A percentile compares a stretch with the other conserved stretches of the same genome.
phyloP scores from a whole-genome alignment of 192 early-diverging fungal species.

The Backusella mclennaniae region DNA sequence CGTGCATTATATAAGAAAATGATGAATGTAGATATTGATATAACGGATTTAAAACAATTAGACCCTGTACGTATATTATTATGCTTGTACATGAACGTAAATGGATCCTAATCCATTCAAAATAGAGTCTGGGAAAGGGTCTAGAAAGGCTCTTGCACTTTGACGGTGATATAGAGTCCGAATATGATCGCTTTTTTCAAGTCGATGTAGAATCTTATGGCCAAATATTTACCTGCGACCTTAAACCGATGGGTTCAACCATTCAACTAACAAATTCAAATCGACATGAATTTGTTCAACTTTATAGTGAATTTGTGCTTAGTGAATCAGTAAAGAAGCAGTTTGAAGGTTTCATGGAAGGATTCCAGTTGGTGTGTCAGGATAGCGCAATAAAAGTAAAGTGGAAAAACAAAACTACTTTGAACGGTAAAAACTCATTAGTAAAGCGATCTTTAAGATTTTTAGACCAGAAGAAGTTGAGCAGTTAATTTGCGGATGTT shows the following conservation, averaged over 20 bases:
- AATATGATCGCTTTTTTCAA: conserved; percentile 81
- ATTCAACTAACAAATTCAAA: conserved; percentile 72
- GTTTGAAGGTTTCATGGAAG: conserved; percentile 80
- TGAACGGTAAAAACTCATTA: not conserved
- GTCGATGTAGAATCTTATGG: conserved; percentile 72
- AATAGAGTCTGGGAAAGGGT: conserved; percentile 68
- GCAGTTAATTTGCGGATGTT: conserved; percentile 83
- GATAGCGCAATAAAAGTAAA: conserved; percentile 62
- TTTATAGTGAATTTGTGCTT: conserved; percentile 78
- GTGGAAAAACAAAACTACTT: conserved; percentile 8
- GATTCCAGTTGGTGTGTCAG: conserved; percentile 70
- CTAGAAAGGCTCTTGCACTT: conserved; percentile 70
- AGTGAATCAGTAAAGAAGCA: conserved; percentile 65
- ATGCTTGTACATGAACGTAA: not conserved
- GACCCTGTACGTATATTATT: conserved; percentile 55
- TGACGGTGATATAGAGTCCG: conserved; percentile 65
- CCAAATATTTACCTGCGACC: conserved; percentile 58
- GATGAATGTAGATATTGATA: conserved; percentile 57
- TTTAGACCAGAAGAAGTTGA: conserved; percentile 91
- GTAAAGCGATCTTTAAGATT: conserved; percentile 39
- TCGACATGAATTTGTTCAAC: conserved; percentile 76
- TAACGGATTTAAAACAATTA: conserved; percentile 75
- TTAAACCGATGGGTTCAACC: conserved; percentile 62
- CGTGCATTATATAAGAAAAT: conserved; percentile 86
- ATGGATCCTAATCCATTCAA: not conserved